These are phyloP conservation scores for Aureobasidium sp. DNA, from an alignment of 2,329 filamentous ascomycete genomes.

Conservation along the genomic window DNA sequence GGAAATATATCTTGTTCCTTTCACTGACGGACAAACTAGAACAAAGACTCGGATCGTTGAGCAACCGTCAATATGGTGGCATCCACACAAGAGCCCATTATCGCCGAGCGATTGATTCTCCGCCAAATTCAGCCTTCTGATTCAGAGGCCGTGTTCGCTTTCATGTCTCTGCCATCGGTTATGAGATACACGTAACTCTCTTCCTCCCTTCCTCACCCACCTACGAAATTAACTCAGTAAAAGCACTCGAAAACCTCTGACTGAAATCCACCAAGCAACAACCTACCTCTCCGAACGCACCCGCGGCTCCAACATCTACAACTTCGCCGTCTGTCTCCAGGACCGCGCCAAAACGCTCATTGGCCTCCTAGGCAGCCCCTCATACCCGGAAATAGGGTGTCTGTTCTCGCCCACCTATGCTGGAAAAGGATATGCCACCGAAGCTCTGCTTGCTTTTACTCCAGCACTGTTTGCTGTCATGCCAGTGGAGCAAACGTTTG, in stretches of 20 bases:
- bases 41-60: not conserved
- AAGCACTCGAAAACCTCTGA: not conserved
- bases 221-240: not conserved
- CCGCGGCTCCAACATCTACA: not conserved
- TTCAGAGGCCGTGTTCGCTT: not conserved
- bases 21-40: not conserved
- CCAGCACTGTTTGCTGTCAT: not conserved
- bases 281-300: constrained; percentile 3
- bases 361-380: constrained; percentile 15
- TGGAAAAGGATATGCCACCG: constrained; percentile 18
- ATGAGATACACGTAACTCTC: not conserved
- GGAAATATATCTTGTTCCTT: too few species aligned
- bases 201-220: not conserved
- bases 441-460: constrained; percentile 16
- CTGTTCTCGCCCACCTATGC: constrained; percentile 14
- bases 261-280: not conserved
- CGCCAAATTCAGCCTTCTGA: not conserved
- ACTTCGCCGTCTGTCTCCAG: constrained; percentile 3
- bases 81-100: not conserved
- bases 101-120: not conserved
- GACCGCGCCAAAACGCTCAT: constrained; percentile 9
- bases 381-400: constrained; percentile 17
- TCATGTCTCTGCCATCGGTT: not conserved
- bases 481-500: not conserved
- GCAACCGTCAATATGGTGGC: not conserved